phyloP scores from a whole-genome alignment of 1,284 basidiomycete genomes.

The Wallemia hederae region DNA sequence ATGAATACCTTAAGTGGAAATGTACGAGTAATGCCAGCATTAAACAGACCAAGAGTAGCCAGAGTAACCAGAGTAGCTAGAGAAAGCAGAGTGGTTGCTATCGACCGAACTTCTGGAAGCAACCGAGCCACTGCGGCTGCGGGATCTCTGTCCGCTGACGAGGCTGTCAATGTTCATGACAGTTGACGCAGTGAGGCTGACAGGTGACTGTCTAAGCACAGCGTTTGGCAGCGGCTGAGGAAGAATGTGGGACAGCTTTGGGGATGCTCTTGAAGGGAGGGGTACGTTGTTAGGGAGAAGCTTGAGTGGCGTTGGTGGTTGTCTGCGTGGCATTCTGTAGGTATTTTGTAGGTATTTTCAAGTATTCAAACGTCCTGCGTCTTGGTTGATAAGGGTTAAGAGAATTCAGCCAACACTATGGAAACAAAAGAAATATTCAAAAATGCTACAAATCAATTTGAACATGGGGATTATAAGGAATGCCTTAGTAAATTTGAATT shows the following conservation, averaged over 20 bases:
- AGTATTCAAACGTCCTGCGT: neutral
- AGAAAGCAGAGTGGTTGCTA: no score
- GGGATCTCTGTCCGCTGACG: neutral
- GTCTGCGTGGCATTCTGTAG: neutral
- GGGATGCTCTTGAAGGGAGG: neutral
- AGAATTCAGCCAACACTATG: no score
- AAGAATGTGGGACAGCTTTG: neutral
- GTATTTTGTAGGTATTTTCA: no score
- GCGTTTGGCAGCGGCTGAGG: neutral
- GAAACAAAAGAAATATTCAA: neutral
- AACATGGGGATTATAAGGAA: neutral
- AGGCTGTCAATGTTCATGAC: neutral
- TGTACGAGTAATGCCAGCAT: no score
- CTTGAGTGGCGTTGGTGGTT: neutral
- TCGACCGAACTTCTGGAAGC: no score
- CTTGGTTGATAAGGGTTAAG: no score
- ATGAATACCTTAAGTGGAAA: no score
- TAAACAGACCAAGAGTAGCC: no score
- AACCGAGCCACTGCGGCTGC: no score
- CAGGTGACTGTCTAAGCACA: neutral
- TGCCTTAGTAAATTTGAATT: no score
- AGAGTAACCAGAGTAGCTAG: no score
- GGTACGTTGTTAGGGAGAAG: neutral
- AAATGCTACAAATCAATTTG: neutral
- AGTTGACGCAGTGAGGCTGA: neutral